These are phyloP conservation scores for Microcyclosporella mali DNA, from an alignment of 2,329 filamentous ascomycete genomes.

Conservation along the genomic window DNA sequence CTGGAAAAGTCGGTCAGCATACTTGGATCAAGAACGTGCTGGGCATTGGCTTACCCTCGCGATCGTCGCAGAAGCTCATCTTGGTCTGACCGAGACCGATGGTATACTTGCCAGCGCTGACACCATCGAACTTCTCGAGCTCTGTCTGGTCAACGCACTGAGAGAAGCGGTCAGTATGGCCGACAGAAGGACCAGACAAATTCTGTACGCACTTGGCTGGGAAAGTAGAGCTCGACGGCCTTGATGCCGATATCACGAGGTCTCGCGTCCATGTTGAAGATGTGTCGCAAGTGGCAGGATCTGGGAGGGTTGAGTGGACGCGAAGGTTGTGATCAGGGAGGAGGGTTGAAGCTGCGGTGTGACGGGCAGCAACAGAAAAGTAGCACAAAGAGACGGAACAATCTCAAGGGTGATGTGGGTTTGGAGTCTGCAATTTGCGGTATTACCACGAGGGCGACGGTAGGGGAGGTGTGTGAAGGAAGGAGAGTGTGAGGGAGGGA, in stretches of 20 bases:
- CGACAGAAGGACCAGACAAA: background rate
- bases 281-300: too few species aligned
- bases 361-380: background rate
- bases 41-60: slow-evolving; percentile 46
- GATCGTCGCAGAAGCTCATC: slow-evolving; percentile 52
- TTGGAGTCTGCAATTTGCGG: background rate
- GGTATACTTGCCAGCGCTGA: slow-evolving; percentile 47
- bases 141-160: slow-evolving; percentile 50
- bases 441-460: too few species aligned
- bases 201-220: slow-evolving; percentile 42
- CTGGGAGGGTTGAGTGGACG: background rate
- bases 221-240: slow-evolving; percentile 51
- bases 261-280: slow-evolving; percentile 37
- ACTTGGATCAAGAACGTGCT: too few species aligned
- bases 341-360: slow-evolving; percentile 1
- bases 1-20: slow-evolving; percentile 25
- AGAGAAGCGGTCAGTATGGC: slow-evolving; percentile 12
- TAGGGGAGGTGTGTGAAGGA: too few species aligned
- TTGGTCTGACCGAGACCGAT: slow-evolving; percentile 51
- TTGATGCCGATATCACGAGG: slow-evolving; percentile 50
- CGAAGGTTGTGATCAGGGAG: background rate
- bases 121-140: slow-evolving; percentile 51
- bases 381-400: background rate
- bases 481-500: background rate
- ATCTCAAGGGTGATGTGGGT: background rate